Base-by-base conservation (phyloP, 2,329 filamentous ascomycete genomes). In the Fusarium piperis region DNA sequence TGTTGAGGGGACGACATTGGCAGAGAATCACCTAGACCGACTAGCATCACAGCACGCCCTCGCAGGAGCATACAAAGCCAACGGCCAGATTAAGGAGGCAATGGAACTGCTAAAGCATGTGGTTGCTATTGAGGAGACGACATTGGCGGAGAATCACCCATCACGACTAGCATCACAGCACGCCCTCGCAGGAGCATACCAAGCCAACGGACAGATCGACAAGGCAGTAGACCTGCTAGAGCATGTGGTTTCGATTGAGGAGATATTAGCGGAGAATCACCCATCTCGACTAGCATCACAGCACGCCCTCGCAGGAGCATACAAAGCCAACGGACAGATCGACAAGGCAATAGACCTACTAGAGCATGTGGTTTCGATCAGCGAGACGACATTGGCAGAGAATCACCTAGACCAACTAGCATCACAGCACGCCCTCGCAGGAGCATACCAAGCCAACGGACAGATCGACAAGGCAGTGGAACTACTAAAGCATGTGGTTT, bases 151-250 rank as follows among this genome's bases (percentile, higher is more conserved):
- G 30, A 23, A 60, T 30, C n/a, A 68, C n/a, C 62, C 36, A 26
- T 6, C 15, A 18, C 53, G 28, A 39, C 46, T 68, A 10, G 20
- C 7, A 33, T 58, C 55, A 28, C 26, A 62, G 32, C 33, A 55
- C 4, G 13, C 18, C 1, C 68, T 70, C 13, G 68, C 64, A 18
- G 20, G 10, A 5, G 58, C 48, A 30, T 67, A 70, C 18, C 18
- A 11, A 30, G 36, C 38, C 6, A 59, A 51, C 33, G 39, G n/a
- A n/a, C n/a, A n/a, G n/a, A n/a, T n/a, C n/a, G n/a, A n/a, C n/a
- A n/a, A n/a, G n/a, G n/a, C n/a, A 26, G 26, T 26, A 8, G 41
- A 7, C 4, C 15, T 67, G 4, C n/a, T 70, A 7, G 33, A 70
- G 39, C n/a, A 51, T 20, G 11, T 67, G 13, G 38, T 70, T 3